Conservation (phyloP, 768 basidiomycete genomes). For the Boletus reticuloceps region DNA sequence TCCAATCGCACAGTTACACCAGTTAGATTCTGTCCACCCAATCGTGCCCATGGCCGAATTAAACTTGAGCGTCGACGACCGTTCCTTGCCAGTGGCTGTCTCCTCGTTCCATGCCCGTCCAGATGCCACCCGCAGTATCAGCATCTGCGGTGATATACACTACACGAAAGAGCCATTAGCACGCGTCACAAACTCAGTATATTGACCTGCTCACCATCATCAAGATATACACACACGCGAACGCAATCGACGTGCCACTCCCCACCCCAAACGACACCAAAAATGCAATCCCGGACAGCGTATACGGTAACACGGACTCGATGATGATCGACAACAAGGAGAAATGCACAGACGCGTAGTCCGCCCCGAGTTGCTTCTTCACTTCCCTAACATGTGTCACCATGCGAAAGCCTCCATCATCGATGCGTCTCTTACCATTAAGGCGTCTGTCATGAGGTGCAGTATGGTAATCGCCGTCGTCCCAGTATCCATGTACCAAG, state of each 20-base stretch:
- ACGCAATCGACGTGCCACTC: conserved; percentile 12
- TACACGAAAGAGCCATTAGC: conserved; percentile 1
- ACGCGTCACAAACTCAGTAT: background rate
- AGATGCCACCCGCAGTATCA: conserved; percentile 24
- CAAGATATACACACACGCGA: conserved; percentile 20
- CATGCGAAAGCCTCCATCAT: conserved; percentile 1
- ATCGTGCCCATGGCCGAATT: background rate
- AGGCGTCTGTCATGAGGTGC: conserved; percentile 36
- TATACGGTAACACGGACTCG: conserved; percentile 27
- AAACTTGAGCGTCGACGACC: conserved; percentile 14
- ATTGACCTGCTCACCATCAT: conserved; percentile 19
- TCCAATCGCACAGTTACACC: too few relatives aligned
- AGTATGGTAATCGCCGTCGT: conserved; percentile 27
- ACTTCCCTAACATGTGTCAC: conserved; percentile 8
- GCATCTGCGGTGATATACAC: conserved; percentile 26
- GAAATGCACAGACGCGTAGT: conserved; percentile 22
- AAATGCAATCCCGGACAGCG: conserved; percentile 25
- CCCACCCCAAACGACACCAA: conserved; percentile 18
- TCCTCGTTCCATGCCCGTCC: conserved; percentile 16
- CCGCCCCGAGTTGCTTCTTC: conserved; percentile 15
- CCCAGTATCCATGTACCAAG: conserved; percentile 33
- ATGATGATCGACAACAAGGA: conserved; percentile 12
- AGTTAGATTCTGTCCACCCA: background rate
- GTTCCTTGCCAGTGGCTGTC: conserved; percentile 1
- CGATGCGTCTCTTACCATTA: conserved; percentile 32